Conservation (phyloP, 2,329 filamentous ascomycete genomes). For the Botryotinia globosa region DNA sequence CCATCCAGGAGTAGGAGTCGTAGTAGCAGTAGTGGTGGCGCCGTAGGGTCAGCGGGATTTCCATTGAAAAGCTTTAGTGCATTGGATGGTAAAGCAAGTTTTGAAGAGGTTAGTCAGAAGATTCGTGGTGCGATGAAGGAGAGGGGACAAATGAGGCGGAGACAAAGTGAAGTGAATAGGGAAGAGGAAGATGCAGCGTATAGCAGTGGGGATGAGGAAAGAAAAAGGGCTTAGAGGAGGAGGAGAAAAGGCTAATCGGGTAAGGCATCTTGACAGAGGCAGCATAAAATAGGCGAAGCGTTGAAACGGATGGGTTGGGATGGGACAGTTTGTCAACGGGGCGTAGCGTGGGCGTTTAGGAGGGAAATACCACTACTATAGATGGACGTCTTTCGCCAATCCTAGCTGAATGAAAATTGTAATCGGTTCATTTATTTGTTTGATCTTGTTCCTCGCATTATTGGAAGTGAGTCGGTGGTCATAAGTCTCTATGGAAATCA, state of each 20-base stretch:
- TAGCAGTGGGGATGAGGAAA: conserved; percentile 31
- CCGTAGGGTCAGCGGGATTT: conserved; percentile 59
- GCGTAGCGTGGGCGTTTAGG: conserved; percentile 15
- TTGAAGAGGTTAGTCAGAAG: conserved; percentile 80
- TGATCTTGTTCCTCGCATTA: neutral
- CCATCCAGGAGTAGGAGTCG: conserved; percentile 73
- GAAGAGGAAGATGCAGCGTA: conserved; percentile 47
- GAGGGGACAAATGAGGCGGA: conserved; percentile 58
- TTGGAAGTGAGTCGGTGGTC: neutral
- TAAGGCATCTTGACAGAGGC: neutral
- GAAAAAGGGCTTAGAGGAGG: conserved; percentile 30
- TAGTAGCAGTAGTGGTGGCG: conserved; percentile 64
- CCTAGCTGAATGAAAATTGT: conserved; percentile 7
- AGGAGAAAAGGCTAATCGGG: neutral
- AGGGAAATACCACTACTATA: conserved; percentile 15
- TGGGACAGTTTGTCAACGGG: conserved; percentile 11
- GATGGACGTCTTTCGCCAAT: conserved; percentile 1
- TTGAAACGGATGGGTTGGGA: conserved; percentile 7
- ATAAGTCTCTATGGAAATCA: neutral
- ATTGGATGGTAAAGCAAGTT: conserved; percentile 64
- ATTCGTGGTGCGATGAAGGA: conserved; percentile 83
- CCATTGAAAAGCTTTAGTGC: conserved; percentile 68
- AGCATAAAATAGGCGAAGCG: neutral
- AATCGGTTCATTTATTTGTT: neutral
- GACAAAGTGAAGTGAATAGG: conserved; percentile 41